Base-by-base conservation (phyloP, 2,329 filamentous ascomycete species). In the Cyanodermella asteris region DNA sequence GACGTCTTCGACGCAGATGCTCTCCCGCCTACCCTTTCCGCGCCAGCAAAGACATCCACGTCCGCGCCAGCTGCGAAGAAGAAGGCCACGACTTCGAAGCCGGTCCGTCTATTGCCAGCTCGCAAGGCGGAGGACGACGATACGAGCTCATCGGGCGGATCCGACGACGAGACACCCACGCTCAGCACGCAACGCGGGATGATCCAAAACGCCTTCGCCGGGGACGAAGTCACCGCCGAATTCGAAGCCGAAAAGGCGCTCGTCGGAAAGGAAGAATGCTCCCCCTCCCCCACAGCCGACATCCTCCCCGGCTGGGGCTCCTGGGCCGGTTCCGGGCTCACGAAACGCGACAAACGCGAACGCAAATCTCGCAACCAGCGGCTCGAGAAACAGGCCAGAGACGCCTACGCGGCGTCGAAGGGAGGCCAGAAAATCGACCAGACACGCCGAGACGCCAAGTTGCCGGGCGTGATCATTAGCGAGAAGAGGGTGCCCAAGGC, bases 401-500 rank as follows among this genome's bases (percentile, higher is more conserved):
- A 56, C 16, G 74, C 68, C 41, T 51, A 67, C 9, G 64, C 77
- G 32, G 82, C 80, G 18, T 59, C 90, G 35, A 74, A 77, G 47
- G 65, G 67, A 35, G 62, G 71, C 31, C n/a, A n/a, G n/a, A n/a
- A n/a, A n/a, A n/a, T n/a, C n/a, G n/a, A n/a, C n/a, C n/a, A n/a
- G n/a, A 64, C 82, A 31, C 67, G 87, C 24, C 74, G 77, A 50
- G 87, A 94, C 41, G 67, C 67, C 27, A 82, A 76, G 50, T 51
- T 91, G 32, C 69, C 77, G 26, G 66, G 66, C 33, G 84, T 93
- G 8, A 91, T 94, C 31, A 73, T 97, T 38, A 91, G 75, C 41
- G 80, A 97, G 63, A 91, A 82, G 57, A 61, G 68, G 13, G 60
- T 80, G 31, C 82, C 81, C 51, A 93, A 93, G 69, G 91, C 87